Base-by-base conservation (phyloP, 805 yeast genomes). In the Ogataea pilisensis region DNA sequence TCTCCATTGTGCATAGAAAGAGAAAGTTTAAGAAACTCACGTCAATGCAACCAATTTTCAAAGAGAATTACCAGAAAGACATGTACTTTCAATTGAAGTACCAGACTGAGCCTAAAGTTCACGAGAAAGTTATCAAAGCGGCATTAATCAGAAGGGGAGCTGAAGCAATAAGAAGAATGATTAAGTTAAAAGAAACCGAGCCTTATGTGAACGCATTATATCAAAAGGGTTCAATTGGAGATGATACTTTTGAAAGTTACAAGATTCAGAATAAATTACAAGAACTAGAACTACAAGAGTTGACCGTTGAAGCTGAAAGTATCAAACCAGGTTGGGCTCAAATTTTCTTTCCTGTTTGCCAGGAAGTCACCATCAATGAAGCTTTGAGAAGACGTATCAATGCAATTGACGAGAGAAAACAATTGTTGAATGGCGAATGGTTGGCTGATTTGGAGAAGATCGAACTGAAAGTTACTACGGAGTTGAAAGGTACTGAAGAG, bases 201-300 rank as follows among this genome's bases (percentile, higher is more conserved):
- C 81, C 82, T 5, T 78, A 73, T 42, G 75, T 88, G 55, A 78
- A 75, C 37, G 70, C 75, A 40, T 69, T 93, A 45, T 90, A 89
- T 60, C 91, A 90, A 57, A 78, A 78, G 39, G 98, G 98, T 0
- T 79, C 89, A 14, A 81, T 93, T 46, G 97, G 97, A 26, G 98
- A 93, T 55, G 95, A 85, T 39, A 69, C 86, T 27, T 84, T 78
- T 73, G 83, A 85, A 60, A 81, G 93, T 53, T 89, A 76, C 62
- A 81, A 79, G 50, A 75, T 87, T 37, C 89, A 87, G 49, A 76
- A 75, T 43, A 86, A 87, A 63, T 60, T 89, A 46, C 84, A 85
- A 52, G 95, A 89, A 54, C 58, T 83, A 21, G 98, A 93, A 63
- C 66, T 93, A 49, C 76, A 80, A 60, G 90, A 82, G 44, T 70